Base-by-base conservation (phyloP, 2,329 filamentous ascomycete species). In the Aureobasidium sp. region DNA sequence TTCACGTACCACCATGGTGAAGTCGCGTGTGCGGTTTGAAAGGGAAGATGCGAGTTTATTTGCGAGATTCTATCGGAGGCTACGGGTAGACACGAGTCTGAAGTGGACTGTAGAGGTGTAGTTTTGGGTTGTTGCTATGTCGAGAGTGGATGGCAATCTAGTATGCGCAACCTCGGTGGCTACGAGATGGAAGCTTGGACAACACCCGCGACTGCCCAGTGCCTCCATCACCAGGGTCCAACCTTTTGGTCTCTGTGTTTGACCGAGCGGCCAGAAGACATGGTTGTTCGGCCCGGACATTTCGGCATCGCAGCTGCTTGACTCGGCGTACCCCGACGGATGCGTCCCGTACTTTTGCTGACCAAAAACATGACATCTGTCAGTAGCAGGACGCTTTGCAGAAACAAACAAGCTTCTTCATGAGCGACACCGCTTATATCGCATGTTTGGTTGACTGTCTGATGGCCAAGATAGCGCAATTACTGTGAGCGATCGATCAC, bases 1-100 rank as follows among this genome's bases (percentile, higher is more conserved):
- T 46, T 62, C 46, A 51, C 61, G 41, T 56, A 58, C 64, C 53
- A 53, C 61, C 61, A 62, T 34, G n/a, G 62, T 6, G 27, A 42
- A 29, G 51, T 42, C 51, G 51, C 51, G 51, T 55, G 46, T 9
- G 5, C 23, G 17, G 46, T 48, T n/a, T 29, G 39, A 20, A 17
- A 23, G 8, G 36, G 36, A 12, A 32, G 37, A 27, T 48, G 46
- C 2, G 46, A 5, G 15, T 27, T n/a, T 29, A 17, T 48, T 10
- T n/a, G 26, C 15, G 13, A 12, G 46, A 29, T 48, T 29, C 46
- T 48, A 48, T 48, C 46, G 46, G 26, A 48, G 26, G 46, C 46
- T 48, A 48, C 15, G 26, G 44, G 44, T 29, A 51, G 48, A 26
- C n/a, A 32, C 48, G 29, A 7, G 29, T 51, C 48, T 51, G 9